Evolutionary conservation across 176 grass and related monocot genomes (phyloP).

Genomic region (Juncus effusus): DNA sequence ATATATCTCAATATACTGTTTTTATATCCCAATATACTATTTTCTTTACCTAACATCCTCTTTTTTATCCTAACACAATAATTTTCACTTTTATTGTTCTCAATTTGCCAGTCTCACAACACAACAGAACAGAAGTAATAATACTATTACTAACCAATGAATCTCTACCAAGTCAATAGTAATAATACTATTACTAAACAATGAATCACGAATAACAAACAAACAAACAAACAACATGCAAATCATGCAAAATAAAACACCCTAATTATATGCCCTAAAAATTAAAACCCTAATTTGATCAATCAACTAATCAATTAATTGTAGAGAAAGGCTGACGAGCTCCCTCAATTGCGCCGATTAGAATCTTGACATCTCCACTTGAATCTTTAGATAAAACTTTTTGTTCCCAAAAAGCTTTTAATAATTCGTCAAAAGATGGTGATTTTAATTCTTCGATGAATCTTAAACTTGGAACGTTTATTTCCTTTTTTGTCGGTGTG

Average conservation of each 20-base stretch:
- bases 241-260: background rate
- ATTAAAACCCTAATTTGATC: background rate
- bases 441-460: constrained; percentile 52
- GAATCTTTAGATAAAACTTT: constrained; percentile 32
- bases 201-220: background rate
- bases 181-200: background rate
- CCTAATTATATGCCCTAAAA: too few species aligned
- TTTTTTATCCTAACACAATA: too few species aligned
- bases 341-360: constrained; percentile 27
- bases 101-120: too few species aligned
- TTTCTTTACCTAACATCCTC: too few species aligned
- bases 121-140: too few species aligned
- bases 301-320: constrained; percentile 40
- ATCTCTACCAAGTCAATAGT: too few species aligned
- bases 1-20: too few species aligned
- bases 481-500: constrained; percentile 39
- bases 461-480: constrained; percentile 43
- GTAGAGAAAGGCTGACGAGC: constrained; percentile 53
- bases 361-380: constrained; percentile 44
- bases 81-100: too few species aligned
- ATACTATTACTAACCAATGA: too few species aligned
- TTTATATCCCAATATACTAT: too few species aligned
- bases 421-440: constrained; percentile 48
- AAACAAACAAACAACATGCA: constrained; percentile 8
- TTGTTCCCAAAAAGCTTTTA: constrained; percentile 53